Evolutionary conservation across 2,329 filamentous ascomycete species (phyloP).

Genomic region (Alternaria sp.): DNA sequence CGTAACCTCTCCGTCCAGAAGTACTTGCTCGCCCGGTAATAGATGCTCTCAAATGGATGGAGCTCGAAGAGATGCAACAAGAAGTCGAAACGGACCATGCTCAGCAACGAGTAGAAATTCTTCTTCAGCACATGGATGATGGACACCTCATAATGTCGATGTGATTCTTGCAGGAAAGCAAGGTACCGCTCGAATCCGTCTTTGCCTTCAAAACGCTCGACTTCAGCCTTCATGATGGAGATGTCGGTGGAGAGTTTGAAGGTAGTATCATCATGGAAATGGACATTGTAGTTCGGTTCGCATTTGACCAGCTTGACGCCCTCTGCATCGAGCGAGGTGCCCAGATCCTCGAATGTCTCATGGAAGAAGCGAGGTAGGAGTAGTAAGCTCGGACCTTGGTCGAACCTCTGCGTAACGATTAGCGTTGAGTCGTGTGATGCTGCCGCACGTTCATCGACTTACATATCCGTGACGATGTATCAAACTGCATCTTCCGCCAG

Average conservation of each 20-base stretch:
- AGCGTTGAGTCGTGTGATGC: background rate
- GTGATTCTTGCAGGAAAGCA: slow-evolving; percentile 69
- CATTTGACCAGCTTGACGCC: slow-evolving; percentile 74
- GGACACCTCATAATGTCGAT: slow-evolving; percentile 72
- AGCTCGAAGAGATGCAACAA: slow-evolving; percentile 64
- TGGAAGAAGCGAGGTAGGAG: slow-evolving; percentile 74
- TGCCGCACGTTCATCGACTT: slow-evolving; percentile 13
- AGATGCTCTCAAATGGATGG: slow-evolving; percentile 76
- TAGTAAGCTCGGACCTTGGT: slow-evolving; percentile 77
- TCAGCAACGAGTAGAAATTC: slow-evolving; percentile 68
- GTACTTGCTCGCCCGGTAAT: slow-evolving; percentile 68
- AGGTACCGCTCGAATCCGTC: slow-evolving; percentile 75
- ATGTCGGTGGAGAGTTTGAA: slow-evolving; percentile 73
- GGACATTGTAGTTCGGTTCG: slow-evolving; percentile 77
- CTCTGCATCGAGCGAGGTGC: slow-evolving; percentile 68
- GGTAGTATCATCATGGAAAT: slow-evolving; percentile 70
- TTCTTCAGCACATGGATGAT: slow-evolving; percentile 69
- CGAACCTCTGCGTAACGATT: slow-evolving; percentile 61
- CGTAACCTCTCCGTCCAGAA: slow-evolving; percentile 73
- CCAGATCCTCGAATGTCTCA: slow-evolving; percentile 72
- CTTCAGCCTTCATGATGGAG: slow-evolving; percentile 71
- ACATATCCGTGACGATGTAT: slow-evolving; percentile 66
- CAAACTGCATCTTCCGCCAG: slow-evolving; percentile 73
- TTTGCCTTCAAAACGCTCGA: slow-evolving; percentile 75
- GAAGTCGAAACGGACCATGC: slow-evolving; percentile 65